Evolutionary conservation across 768 basidiomycete genomes (phyloP), one percentile per base, ranked within the genome.

Genomic region (Auricularia cornea): DNA sequence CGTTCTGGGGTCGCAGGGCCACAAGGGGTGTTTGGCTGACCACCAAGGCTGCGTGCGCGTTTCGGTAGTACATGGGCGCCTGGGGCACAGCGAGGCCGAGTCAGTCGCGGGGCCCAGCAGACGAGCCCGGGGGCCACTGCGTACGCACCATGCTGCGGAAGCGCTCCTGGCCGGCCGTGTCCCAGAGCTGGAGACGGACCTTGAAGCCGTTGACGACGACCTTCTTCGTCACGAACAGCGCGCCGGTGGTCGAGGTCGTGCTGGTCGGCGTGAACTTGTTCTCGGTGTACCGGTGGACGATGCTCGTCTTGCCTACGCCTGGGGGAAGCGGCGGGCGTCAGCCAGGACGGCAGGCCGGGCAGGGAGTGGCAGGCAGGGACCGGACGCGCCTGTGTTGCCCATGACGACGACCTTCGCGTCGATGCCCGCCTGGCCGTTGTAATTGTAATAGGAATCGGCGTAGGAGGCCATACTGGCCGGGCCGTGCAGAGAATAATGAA

Each of bases 1-100:
- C 44, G 20, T 48, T 48, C 23, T 18, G 44, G 44, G 44, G 23
- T 23, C 20, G 44, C 44, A 38, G 35, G 35, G 44, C 44, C 44
- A 48, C 44, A 48, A 12, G 44, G 44, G 44, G 44, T 48, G 23
- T 48, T 48, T 48, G 16, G 44, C 44, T 48, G 23, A 48, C 82
- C 68, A 97, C 81, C 66, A 98, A 83, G 40, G 94, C 94, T 67
- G 94, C 94, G 72, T 95, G 91, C 70, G 94, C 92, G 73, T 93
- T 93, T 77, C 93, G 87, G 82, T 95, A 95, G 79, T 95, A 96
- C 88, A 96, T 94, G 68, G 92, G 92, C 69, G 94, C 94, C 92
- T 92, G 69, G 59, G 35, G 35, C 35, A 38, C 8, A 54, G 54
- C 54, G 26, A 54, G n/a, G 63, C 64, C 63, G 62, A 63, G 66